Base-by-base conservation (phyloP, 441 rosid genomes). In the Adansonia madagascariensis region DNA sequence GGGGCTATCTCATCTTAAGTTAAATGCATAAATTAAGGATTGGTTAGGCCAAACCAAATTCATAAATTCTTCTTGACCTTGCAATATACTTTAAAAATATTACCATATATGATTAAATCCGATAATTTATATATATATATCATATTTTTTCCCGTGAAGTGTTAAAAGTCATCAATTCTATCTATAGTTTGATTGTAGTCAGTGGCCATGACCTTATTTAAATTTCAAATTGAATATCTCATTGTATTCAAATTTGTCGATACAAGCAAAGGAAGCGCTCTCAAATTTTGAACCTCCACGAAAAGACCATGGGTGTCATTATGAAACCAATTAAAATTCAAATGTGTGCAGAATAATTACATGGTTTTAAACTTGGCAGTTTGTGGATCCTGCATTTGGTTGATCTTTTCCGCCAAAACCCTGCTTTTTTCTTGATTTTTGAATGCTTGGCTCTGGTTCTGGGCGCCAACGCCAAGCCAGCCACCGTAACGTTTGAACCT, bases 251-350 rank as follows among this genome's bases (percentile, higher is more conserved):
- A 60, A 24, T 27, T 61, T 6, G 66, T 27, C 31, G 66, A 27
- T 35, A 12, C 66, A 61, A 24, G 41, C 44, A 61, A 61, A 11
- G 39, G 14, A 12, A 17, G 47, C 69, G 69, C 69, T 63, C 68
- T 22, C 68, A 63, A 35, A 35, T 15, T 63, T 63, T 8, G n/a
- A 63, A 27, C 66, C 66, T 1, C 15, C 15, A 61, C 15, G 27
- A 60, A 31, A 60, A 24, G 11, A 60, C 14, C 15, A 22, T 1
- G 63, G 63, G 64, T 24, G 39, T 60, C n/a, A 24, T 24, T 43
- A 43, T 43, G 46, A 43, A 43, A 43, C 49, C 49, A 61, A 61
- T 27, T 61, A 61, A 11, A 61, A 61, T 61, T 61, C 65, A 35
- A 60, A 24, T 22, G 10, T 6, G 4, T 17, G 20, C 10, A 17